Evolutionary conservation across 2,329 filamentous ascomycete species (phyloP).

Genomic region (Ophiocordyceps camponoti-saundersi): DNA sequence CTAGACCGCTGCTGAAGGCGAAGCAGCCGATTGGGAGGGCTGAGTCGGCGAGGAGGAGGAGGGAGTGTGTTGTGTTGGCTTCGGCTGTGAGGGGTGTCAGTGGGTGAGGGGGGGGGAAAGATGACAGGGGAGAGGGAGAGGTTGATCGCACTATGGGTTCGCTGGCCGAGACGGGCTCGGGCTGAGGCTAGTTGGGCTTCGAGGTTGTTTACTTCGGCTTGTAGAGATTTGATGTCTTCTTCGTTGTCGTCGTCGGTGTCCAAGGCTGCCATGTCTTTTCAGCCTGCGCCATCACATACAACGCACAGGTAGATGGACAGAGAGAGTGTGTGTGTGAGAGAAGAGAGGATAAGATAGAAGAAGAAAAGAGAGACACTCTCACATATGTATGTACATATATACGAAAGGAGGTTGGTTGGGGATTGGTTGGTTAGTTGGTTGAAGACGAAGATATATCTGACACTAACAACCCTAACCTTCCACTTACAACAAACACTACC

Average conservation of each 20-base stretch:
- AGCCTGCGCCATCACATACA: not conserved
- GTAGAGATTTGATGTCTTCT: constrained; percentile 10
- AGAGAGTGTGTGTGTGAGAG: no score
- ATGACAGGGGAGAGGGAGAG: not conserved
- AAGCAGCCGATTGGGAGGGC: constrained; percentile 74
- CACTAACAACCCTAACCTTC: not conserved
- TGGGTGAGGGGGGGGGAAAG: not conserved
- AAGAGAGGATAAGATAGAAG: no score
- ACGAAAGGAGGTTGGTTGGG: no score
- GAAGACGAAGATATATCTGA: no score
- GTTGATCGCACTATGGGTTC: not conserved
- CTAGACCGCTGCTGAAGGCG: constrained; percentile 67
- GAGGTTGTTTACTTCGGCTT: constrained; percentile 40
- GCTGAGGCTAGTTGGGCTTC: constrained; percentile 32
- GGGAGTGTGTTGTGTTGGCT: constrained; percentile 35
- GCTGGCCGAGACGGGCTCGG: constrained; percentile 21
- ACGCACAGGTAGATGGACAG: no score
- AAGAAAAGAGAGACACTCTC: no score
- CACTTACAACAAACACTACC: not conserved
- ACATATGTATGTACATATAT: no score
- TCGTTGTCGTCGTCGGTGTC: constrained; percentile 1
- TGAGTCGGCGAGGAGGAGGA: constrained; percentile 65
- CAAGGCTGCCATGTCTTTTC: not conserved
- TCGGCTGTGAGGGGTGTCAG: not conserved
- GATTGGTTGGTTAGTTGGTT: no score